Evolutionary conservation across 2,329 filamentous ascomycete species (phyloP), one percentile per base, ranked within the genome.

Genomic region (Ceratocystis eucalypticola): DNA sequence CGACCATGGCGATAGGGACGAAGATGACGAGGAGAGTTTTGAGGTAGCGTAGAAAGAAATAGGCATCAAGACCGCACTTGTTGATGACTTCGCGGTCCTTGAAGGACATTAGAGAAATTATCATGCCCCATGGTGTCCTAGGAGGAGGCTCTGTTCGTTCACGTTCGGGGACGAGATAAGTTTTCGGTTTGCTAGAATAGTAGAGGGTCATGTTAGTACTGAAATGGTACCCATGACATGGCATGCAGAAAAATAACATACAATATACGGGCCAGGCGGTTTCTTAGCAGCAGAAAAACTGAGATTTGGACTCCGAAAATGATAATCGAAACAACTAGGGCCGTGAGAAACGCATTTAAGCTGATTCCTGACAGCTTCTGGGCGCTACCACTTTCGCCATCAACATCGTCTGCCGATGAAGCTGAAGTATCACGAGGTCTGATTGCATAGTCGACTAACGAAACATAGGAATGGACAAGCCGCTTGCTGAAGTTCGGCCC

Each of bases 31-130:
- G 82, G 4, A 97, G 84, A 75, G 73, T 82, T 70, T 83, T 83
- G 15, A 85, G 82, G 72, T 96, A 99, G 69, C 95, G 88, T 0
- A 99, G 81, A 75, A 99, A 99, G 79, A 97, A 96, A 77, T 96
- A 99, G 72, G 93, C 91, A 74, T 99, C 94, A 8, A 99, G 83
- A 20, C 94, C 94, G 71, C 93, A 96, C 75, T 96, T 96, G 65
- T 93, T 88, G 71, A 99, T 96, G 70, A 99, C 85, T 71, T 96
- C 90, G 12, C 89, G 81, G 69, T 89, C 82, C 79, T 84, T 75
- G 77, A 89, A 77, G 78, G 86, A 75, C 77, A 89, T 80, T 80
- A 96, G 70, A 78, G 78, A 74, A 75, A 82, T 73, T 71, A 84
- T 70, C 67, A 86, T 75, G 15, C 77, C 77, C 74, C 81, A 78